Evolutionary conservation across 1,139 yeast species (phyloP).

Genomic region (Yamadazyma membranifaciens): DNA sequence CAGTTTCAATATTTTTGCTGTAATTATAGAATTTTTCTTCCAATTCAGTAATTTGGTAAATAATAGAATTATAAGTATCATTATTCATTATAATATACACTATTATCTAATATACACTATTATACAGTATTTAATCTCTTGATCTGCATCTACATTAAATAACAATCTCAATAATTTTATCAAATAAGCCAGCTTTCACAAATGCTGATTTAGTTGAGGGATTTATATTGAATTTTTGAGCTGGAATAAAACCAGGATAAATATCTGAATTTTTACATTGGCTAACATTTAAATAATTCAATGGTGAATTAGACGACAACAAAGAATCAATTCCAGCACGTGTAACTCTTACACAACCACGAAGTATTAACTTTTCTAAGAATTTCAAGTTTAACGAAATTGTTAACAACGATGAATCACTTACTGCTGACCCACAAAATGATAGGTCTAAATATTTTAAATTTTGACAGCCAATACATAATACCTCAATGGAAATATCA

Average conservation of each 20-base stretch:
- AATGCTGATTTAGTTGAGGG: conserved; percentile 56
- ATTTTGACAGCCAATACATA: conserved; percentile 62
- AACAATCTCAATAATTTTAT: conserved; percentile 56
- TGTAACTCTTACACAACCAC: conserved; percentile 75
- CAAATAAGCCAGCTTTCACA: conserved; percentile 55
- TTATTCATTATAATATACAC: conserved; percentile 9
- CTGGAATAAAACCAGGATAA: conserved; percentile 57
- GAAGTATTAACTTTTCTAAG: conserved; percentile 49
- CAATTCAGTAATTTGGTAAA: no score
- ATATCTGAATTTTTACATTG: conserved; percentile 65
- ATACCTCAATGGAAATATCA: conserved; percentile 63
- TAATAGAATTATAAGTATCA: not conserved
- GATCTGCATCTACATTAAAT: conserved; percentile 21
- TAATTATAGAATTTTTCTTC: no score
- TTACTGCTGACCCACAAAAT: conserved; percentile 78
- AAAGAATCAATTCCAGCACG: conserved; percentile 71
- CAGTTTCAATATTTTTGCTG: no score
- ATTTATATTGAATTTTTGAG: conserved; percentile 50
- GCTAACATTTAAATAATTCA: conserved; percentile 56
- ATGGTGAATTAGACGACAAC: conserved; percentile 53
- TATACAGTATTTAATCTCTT: no score
- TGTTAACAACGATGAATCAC: conserved; percentile 64
- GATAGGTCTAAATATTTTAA: conserved; percentile 56
- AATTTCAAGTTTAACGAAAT: conserved; percentile 55
- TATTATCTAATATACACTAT: no score